Base-by-base conservation (phyloP, 2,329 filamentous ascomycete species). In the Talaromyces funiculosus region DNA sequence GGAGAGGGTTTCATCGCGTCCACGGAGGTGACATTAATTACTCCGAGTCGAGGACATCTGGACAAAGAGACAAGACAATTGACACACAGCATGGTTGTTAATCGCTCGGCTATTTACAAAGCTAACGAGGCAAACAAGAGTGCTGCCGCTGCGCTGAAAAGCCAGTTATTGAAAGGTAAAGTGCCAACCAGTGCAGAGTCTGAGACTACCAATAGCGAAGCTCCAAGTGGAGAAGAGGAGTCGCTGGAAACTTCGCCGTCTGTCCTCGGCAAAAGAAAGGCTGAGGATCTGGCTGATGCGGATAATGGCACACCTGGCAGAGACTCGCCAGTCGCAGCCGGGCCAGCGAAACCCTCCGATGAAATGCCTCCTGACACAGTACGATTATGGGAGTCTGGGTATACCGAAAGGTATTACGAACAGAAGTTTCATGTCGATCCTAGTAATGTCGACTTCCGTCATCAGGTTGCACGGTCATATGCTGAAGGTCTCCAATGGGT, bases 401-500 rank as follows among this genome's bases (percentile, higher is more conserved):
- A 99, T 72, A 87, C 89, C 55, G 93, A 97, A 75, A 85, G 94
- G 51, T 99, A 99, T 75, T 99, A 99, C 72, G 89, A 96, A 72
- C 91, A 96, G 73, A 99, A 99, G 73, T 99, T 99, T 70, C 82
- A 90, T 54, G 90, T 90, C 51, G 86, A 90, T 61, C 86, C 90
- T 2, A 84, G 88, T 57, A 90, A 99, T 72, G 81, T 89, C 53
- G 89, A 86, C 56, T 97, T 97, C 75, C 89, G 93, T 58, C 89
- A 92, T 74, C 85, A 91, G 70, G 95, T 99, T 60, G 94, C 89
- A 37, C 85, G 86, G 58, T 86, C 90, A n/a, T 99, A 99, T 73
- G 92, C 93, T 12, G 92, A 97, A 78, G 94, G 94, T 37, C 83
- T 99, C 9, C 89, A 89, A 22, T 99, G 95, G 94, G 94, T 99